These are phyloP conservation scores for Tubosaeta brunneosetosa DNA, from an alignment of 768 basidiomycete genomes.

Conservation along the genomic window DNA sequence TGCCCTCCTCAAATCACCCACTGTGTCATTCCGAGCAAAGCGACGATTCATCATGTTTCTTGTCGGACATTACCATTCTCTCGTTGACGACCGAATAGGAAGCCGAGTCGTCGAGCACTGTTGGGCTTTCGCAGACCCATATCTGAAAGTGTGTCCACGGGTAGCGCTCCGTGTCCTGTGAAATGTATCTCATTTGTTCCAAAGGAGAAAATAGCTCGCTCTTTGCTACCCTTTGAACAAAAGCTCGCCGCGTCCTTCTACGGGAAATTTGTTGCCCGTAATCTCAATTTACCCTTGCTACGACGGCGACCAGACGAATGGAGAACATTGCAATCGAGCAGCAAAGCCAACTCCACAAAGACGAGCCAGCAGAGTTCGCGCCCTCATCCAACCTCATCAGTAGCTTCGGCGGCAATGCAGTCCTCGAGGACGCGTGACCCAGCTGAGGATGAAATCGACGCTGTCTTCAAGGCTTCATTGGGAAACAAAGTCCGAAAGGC, in stretches of 20 bases:
- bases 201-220: conserved; percentile 89
- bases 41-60: conserved; percentile 69
- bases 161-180: background rate
- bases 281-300: conserved; percentile 72
- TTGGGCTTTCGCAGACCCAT: conserved; percentile 89
- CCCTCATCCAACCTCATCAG: background rate
- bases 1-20: conserved; percentile 61
- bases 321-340: conserved; percentile 60
- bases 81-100: conserved; percentile 89
- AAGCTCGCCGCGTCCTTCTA: conserved; percentile 73
- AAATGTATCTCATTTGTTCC: conserved; percentile 1
- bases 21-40: conserved; percentile 59
- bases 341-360: conserved; percentile 22
- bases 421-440: conserved; percentile 42
- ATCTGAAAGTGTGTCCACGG: conserved; percentile 63
- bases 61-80: conserved; percentile 70
- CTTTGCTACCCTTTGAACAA: conserved; percentile 67
- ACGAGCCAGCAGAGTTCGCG: conserved; percentile 16
- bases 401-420: conserved; percentile 14
- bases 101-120: conserved; percentile 87
- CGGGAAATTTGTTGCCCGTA: conserved; percentile 82
- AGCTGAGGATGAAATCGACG: conserved; percentile 69
- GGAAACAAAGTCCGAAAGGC: conserved; percentile 59
- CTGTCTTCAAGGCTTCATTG: conserved; percentile 54
- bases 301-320: conserved; percentile 80